phyloP scores from a whole-genome alignment of 139 green algal genomes.

The Micromonas commoda region DNA sequence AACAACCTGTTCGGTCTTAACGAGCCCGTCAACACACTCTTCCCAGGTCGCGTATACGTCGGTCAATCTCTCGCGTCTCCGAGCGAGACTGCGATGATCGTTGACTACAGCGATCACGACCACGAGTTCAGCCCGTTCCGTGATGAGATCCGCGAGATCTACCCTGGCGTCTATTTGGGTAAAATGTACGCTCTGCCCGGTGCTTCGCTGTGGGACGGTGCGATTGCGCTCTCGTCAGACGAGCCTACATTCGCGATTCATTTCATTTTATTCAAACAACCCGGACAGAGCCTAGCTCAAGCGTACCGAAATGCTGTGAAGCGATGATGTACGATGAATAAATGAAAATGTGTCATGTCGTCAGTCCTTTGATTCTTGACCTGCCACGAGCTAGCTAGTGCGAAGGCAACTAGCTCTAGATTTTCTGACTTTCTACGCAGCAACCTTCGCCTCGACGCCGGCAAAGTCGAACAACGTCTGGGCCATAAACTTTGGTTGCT shows the following conservation, averaged over 20 bases:
- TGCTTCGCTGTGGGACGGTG: background rate
- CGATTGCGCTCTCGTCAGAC: background rate
- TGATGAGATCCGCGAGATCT: background rate
- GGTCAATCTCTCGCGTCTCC: background rate
- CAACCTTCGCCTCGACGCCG: background rate
- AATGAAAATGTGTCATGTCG: too few species aligned
- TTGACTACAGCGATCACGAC: background rate
- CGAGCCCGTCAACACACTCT: slow-evolving; percentile 5
- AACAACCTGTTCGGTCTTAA: background rate
- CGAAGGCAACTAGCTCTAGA: too few species aligned
- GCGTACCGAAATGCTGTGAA: too few species aligned
- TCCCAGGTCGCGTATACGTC: background rate
- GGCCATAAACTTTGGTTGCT: slow-evolving; percentile 53
- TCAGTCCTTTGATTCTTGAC: too few species aligned
- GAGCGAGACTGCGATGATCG: background rate
- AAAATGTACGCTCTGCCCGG: slow-evolving; percentile 13
- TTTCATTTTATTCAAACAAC: background rate
- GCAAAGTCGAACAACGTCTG: background rate
- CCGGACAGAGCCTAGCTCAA: too few species aligned
- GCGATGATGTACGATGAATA: too few species aligned
- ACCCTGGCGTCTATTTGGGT: background rate
- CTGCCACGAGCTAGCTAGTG: too few species aligned
- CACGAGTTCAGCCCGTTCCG: slow-evolving; percentile 9
- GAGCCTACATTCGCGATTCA: slow-evolving; percentile 3
- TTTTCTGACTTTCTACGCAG: too few species aligned